Evolutionary conservation across 2,329 filamentous ascomycete species (phyloP), one percentile per base, ranked within the genome.

Genomic region (Monosporascus cannonballus): DNA sequence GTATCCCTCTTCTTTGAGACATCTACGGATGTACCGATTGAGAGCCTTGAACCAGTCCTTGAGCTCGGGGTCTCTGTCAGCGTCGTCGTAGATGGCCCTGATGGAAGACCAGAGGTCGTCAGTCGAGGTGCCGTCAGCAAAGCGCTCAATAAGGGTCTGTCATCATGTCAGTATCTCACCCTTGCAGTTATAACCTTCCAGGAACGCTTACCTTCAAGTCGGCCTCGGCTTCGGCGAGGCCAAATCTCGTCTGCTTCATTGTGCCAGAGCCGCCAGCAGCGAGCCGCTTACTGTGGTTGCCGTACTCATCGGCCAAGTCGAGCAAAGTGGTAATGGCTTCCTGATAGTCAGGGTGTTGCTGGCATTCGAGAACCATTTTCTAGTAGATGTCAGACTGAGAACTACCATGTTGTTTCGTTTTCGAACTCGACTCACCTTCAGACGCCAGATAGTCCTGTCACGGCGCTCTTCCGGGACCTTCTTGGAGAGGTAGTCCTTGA

Each of bases 331-430:
- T 84, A 58, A 99, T 86, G n/a, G 94, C 94, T 70, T 88, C 81
- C 61, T 92, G 85, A 71, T 97, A 99, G 64, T 99, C 93, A 54
- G 89, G 83, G 67, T 97, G 94, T 52, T 93, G 89, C 74, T 99
- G 94, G 63, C 96, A 91, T 73, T 99, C 94, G 46, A 96, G 85
- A 39, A 99, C 76, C 88, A 97, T 96, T 83, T 97, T 97, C 84
- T 93, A 51, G 6, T 30, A 3, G 1, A 17, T 38, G 49, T 70
- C 59, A 68, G 60, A 47, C 15, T 25, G 41, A 8, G 7, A 85
- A 96, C 93, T 81, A 95, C 96, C 81, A 90, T 24, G 9, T 15
- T 6, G 25, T 2, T 6, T 6, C 38, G 20, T 44, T 59, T 37
- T 50, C 47, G 6, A 39, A 15, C 2, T 14, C 30, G 38, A 47